A percentile compares a stretch with the other conserved stretches of the same genome.
phyloP scores from a whole-genome alignment of 768 basidiomycete species.

The Mycena rebaudengoi region DNA sequence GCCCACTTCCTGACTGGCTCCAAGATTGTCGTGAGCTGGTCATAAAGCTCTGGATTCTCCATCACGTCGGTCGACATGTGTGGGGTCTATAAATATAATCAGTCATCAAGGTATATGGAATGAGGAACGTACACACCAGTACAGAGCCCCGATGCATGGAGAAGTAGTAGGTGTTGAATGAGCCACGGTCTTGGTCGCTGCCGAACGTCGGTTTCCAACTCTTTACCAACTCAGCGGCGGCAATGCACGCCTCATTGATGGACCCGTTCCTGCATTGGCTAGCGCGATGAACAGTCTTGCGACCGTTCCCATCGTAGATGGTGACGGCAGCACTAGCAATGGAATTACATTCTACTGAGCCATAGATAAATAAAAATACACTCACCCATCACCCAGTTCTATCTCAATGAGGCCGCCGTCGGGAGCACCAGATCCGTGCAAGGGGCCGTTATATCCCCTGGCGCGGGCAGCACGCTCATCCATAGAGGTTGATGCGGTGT shows the following conservation, averaged over 20 bases:
- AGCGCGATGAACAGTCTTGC: background rate
- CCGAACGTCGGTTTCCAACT: background rate
- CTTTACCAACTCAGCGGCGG: background rate
- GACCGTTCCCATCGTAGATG: background rate
- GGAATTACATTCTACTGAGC: no score
- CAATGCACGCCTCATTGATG: background rate
- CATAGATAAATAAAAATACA: no score
- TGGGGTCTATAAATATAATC: background rate
- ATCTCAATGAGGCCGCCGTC: no score
- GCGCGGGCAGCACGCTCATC: no score
- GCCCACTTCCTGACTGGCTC: background rate
- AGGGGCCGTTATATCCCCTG: no score
- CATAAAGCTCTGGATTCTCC: background rate
- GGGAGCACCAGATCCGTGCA: no score
- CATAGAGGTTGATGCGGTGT: no score
- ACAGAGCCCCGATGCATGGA: background rate
- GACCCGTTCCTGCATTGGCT: background rate
- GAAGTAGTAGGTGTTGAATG: background rate
- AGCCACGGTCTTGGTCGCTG: background rate
- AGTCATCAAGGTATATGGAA: background rate
- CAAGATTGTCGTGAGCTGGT: background rate
- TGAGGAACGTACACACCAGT: background rate
- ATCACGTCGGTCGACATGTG: background rate
- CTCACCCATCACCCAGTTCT: no score
- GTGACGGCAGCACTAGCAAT: no score